Conservation (phyloP, 129 eudicot species). For the Smallanthus sonchifolius region DNA sequence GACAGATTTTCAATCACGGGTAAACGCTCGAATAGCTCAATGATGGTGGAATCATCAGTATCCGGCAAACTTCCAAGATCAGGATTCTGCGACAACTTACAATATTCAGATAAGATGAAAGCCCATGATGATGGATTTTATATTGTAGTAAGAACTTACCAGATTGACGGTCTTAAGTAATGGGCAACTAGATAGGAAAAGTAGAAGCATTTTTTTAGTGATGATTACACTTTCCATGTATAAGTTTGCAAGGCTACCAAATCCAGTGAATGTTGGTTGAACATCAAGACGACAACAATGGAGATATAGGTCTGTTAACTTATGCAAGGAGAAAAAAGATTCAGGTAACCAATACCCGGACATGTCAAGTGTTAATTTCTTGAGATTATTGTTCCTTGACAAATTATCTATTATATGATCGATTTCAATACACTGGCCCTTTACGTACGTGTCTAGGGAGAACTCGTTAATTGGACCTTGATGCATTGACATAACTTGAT, state of each 20-base stretch:
- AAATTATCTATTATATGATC: slow-evolving; percentile 2
- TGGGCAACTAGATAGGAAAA: slow-evolving; percentile 2
- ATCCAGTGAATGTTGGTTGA: slow-evolving; percentile 4
- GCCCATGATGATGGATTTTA: not conserved
- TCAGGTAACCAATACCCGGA: not conserved
- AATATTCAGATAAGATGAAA: not conserved
- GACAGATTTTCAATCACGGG: not conserved
- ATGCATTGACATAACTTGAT: slow-evolving; percentile 11
- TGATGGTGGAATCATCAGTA: not conserved
- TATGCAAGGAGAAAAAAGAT: slow-evolving; percentile 6
- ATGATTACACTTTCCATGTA: not conserved
- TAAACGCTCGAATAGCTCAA: slow-evolving; percentile 1
- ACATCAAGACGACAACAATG: not conserved
- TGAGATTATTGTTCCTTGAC: not conserved
- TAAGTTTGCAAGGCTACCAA: slow-evolving; percentile 13
- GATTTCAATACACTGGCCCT: not conserved
- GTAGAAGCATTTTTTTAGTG: not conserved
- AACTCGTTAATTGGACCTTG: slow-evolving; percentile 16
- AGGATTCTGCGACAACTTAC: not conserved
- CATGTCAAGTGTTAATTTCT: slow-evolving; percentile 7
- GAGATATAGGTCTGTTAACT: slow-evolving; percentile 5
- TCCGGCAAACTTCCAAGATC: not conserved
- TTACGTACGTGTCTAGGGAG: not conserved
- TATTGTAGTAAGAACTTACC: not conserved
- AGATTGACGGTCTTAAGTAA: not conserved